These are phyloP conservation scores for Linanthus parryae DNA, from an alignment of 148 eudicot genomes.

Conservation along the genomic window DNA sequence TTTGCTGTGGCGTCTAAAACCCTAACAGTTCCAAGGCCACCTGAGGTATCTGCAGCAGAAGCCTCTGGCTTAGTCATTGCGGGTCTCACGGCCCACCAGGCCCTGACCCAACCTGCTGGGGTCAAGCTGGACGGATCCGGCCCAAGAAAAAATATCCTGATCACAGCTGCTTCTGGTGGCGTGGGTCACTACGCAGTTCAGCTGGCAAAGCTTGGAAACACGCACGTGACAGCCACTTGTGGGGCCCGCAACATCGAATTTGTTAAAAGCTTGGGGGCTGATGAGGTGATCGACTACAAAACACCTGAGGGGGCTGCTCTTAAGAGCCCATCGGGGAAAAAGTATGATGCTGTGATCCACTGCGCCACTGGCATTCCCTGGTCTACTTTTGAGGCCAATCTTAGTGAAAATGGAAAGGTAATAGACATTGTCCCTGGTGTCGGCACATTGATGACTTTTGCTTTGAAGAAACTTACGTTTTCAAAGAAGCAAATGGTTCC, in stretches of 20 bases:
- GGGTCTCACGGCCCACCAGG: conserved; percentile 62
- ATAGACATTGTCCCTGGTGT: conserved; percentile 49
- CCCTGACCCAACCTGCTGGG: conserved; percentile 41
- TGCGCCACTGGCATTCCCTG: conserved; percentile 53
- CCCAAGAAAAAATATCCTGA: conserved; percentile 46
- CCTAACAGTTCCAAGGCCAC: conserved; percentile 41
- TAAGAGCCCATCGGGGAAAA: conserved; percentile 63
- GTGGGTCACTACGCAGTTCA: conserved; percentile 82
- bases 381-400: conserved; percentile 52
- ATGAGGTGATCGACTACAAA: conserved; percentile 74
- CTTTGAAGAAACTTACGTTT: conserved; percentile 44
- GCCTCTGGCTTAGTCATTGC: conserved; percentile 55
- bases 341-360: conserved; percentile 65
- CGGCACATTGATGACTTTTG: conserved; percentile 41
- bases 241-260: conserved; percentile 64
- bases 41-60: conserved; percentile 70
- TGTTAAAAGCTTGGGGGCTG: conserved; percentile 67
- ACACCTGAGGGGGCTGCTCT: conserved; percentile 68
- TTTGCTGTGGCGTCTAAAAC: conserved; percentile 53
- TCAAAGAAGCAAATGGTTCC: conserved; percentile 67
- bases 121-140: conserved; percentile 54
- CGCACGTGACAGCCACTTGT: conserved; percentile 72
- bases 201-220: conserved; percentile 76
- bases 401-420: conserved; percentile 49
- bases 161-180: conserved; percentile 73